A percentile compares a stretch with the other conserved stretches of the same genome.
phyloP scores from a whole-genome alignment of 768 basidiomycete species.

The Neoboletus magnificus region DNA sequence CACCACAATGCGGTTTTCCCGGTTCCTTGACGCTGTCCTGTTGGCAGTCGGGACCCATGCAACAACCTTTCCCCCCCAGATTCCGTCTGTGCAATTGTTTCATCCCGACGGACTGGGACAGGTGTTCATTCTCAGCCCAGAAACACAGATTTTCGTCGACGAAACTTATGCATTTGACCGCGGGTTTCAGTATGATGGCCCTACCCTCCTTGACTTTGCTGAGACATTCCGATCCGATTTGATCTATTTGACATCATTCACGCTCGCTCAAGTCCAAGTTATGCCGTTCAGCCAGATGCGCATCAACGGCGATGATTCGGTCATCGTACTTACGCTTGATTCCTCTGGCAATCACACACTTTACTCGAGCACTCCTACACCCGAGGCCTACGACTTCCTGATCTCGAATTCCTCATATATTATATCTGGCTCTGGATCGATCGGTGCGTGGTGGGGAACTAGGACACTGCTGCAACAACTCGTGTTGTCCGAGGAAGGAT shows the following conservation, averaged over 20 bases:
- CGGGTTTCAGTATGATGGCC: conserved; percentile 17
- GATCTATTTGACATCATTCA: conserved; percentile 28
- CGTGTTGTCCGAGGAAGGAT: conserved; percentile 19
- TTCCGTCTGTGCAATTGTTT: conserved; percentile 39
- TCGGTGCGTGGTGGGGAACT: conserved; percentile 46
- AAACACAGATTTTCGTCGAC: conserved; percentile 38
- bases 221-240: conserved; percentile 37
- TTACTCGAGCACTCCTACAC: conserved; percentile 37
- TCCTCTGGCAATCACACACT: conserved; percentile 27
- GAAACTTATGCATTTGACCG: conserved; percentile 15
- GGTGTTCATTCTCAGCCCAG: conserved; percentile 30
- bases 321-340: conserved; percentile 33
- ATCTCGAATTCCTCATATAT: conserved; percentile 29
- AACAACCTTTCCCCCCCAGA: conserved; percentile 27
- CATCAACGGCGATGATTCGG: conserved; percentile 1
- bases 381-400: conserved; percentile 39
- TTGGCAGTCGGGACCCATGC: background rate
- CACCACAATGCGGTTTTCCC: background rate
- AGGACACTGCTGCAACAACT: conserved; percentile 42
- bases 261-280: conserved; percentile 20
- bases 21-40: background rate
- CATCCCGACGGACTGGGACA: conserved; percentile 12
- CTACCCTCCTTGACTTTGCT: conserved; percentile 36
- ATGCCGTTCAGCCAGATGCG: conserved; percentile 8
- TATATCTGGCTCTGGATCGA: conserved; percentile 33